Conservation (phyloP, 305 asterid species). For the Galium porrigens region DNA sequence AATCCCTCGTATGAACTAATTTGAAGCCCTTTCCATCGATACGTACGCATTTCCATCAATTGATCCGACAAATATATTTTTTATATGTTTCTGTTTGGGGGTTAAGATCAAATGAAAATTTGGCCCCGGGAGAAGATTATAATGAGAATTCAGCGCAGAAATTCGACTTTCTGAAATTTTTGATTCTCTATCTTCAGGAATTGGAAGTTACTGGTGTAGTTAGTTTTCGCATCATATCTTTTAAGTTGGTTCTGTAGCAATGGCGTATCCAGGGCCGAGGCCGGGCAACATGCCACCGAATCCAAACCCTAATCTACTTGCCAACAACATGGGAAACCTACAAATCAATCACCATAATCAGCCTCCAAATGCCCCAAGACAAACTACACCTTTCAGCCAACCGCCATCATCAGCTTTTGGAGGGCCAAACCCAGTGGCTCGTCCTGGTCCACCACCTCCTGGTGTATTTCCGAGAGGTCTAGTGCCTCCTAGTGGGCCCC, state of each 20-base stretch:
- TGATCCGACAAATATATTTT: neutral
- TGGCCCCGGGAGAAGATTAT: neutral
- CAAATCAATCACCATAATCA: constrained; percentile 39
- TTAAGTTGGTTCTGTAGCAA: constrained; percentile 17
- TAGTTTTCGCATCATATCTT: constrained; percentile 5
- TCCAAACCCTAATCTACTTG: constrained; percentile 59
- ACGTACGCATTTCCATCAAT: neutral
- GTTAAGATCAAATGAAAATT: neutral
- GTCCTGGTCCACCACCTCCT: constrained; percentile 69
- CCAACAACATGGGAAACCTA: constrained; percentile 68
- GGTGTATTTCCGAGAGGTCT: constrained; percentile 56
- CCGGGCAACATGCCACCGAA: constrained; percentile 66
- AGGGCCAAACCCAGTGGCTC: constrained; percentile 26
- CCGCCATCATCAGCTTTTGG: constrained; percentile 53
- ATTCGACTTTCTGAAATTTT: neutral
- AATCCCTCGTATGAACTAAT: neutral
- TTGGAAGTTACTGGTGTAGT: constrained; percentile 6
- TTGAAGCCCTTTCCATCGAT: neutral
- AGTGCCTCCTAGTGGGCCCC: constrained; percentile 35
- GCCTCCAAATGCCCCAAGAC: constrained; percentile 37
- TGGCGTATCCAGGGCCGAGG: constrained; percentile 82
- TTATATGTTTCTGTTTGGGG: neutral
- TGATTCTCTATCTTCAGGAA: constrained; percentile 10
- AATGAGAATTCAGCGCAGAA: neutral
- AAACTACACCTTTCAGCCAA: constrained; percentile 64